Conservation (phyloP, 2,329 filamentous ascomycete species). For the Penicillium sp. region DNA sequence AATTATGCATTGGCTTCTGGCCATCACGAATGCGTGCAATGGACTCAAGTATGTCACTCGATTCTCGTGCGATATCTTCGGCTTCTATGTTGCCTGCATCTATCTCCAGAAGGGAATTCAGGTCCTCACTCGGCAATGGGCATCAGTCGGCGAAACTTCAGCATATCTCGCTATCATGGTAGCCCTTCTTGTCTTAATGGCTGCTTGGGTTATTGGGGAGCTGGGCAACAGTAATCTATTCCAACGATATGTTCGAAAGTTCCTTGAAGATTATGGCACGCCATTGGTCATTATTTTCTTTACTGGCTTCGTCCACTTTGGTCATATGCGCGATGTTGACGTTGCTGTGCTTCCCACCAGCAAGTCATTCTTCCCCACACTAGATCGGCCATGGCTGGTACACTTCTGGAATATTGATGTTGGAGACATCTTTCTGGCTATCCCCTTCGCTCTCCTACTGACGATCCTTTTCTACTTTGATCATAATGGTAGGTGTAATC, state of each 20-base stretch:
- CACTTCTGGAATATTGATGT: constrained; percentile 76
- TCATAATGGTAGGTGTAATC: constrained; percentile 67
- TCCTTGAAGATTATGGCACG: constrained; percentile 87
- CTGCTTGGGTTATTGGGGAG: constrained; percentile 72
- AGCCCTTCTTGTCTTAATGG: constrained; percentile 73
- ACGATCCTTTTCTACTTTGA: constrained; percentile 90
- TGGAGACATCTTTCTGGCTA: constrained; percentile 74
- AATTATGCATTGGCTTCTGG: constrained; percentile 80
- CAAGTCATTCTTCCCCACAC: constrained; percentile 76
- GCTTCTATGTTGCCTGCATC: constrained; percentile 90
- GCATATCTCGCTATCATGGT: constrained; percentile 77
- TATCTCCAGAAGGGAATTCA: constrained; percentile 91
- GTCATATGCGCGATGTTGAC: constrained; percentile 71
- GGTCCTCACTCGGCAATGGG: constrained; percentile 75
- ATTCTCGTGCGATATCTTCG: constrained; percentile 92
- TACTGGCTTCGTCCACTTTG: constrained; percentile 83
- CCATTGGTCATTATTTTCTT: constrained; percentile 84
- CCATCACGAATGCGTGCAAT: constrained; percentile 84
- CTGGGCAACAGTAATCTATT: constrained; percentile 73
- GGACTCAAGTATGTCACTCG: constrained; percentile 84
- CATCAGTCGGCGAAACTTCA: constrained; percentile 58
- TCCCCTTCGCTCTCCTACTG: constrained; percentile 82
- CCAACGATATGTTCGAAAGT: constrained; percentile 72
- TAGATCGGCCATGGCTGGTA: constrained; percentile 72
- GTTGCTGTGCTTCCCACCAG: constrained; percentile 74